Evolutionary conservation across 2,329 filamentous ascomycete species (phyloP), one percentile per base, ranked within the genome.

Genomic region (Phialemonium atrogriseum): DNA sequence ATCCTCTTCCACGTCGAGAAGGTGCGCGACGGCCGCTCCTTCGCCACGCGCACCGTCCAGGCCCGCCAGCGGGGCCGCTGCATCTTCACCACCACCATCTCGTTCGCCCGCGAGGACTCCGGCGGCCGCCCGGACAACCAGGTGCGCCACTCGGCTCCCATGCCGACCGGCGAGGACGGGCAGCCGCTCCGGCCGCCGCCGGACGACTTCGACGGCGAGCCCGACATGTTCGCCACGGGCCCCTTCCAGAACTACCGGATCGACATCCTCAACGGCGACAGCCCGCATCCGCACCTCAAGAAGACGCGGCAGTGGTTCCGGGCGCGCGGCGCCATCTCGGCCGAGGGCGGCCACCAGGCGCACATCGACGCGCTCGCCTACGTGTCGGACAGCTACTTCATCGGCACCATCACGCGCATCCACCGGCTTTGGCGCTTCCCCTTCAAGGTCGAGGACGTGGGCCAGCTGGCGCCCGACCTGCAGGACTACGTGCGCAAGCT

Each of bases 41-140:
- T 88, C 56, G 80, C 85, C 33, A 96, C 91, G 22, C 73, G 91
- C 33, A 96, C 89, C 1, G 91, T 98, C n/a, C 89, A 96, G 60
- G 91, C 91, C 19, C 71, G 87, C 17, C 91, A 98, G 62, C 70
- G 78, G 24, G 91, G 88, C 8, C 76, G 77, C 38, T 84, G 83
- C 50, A 96, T 98, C 60, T 96, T 96, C 62, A 96, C 89, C 12
- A 91, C 86, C 2, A 98, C 89, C 5, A 77, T 94, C 59, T 91
- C 83, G 41, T 96, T 98, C 54, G 80, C 82, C 50, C 69, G 75
- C 12, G 77, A 80, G 48, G 70, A 66, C 38, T 72, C 67, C 40
- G 73, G 68, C 31, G 70, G 64, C 10, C 41, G 16, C 12, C 27
- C 24, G n/a, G 43, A 43, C 30, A 48, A 51, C 54, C 61, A 55